phyloP scores from a whole-genome alignment of 257 asterid genomes.

The Solanum megistacrolobum region DNA sequence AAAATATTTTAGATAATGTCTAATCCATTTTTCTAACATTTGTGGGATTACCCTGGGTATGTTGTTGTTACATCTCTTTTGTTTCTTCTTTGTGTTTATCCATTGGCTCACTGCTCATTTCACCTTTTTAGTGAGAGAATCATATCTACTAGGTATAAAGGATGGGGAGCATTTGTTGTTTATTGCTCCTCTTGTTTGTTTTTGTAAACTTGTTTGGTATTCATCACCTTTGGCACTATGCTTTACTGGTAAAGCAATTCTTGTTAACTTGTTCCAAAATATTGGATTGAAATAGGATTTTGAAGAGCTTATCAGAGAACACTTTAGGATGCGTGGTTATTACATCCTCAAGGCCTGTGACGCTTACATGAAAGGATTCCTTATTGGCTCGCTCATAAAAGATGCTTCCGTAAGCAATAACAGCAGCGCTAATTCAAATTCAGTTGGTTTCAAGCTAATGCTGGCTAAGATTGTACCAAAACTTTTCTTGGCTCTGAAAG shows the following conservation, averaged over 20 bases:
- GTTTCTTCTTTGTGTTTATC: background rate
- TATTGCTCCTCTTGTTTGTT: background rate
- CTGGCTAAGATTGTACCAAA: slow-evolving; percentile 72
- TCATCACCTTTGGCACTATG: background rate
- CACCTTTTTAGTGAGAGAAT: background rate
- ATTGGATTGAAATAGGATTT: slow-evolving; percentile 49
- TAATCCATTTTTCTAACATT: background rate
- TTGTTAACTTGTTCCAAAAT: background rate
- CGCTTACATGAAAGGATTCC: slow-evolving; percentile 82
- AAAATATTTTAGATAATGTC: background rate
- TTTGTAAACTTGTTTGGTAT: background rate
- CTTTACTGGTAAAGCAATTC: background rate
- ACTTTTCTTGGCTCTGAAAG: slow-evolving; percentile 49
- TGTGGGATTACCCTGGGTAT: background rate
- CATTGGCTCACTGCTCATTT: background rate
- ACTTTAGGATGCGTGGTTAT: slow-evolving; percentile 72
- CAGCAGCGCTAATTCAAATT: slow-evolving; percentile 41
- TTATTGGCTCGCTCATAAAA: slow-evolving; percentile 70
- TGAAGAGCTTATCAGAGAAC: slow-evolving; percentile 66
- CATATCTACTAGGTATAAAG: background rate
- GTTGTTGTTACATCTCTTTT: background rate
- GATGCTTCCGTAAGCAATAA: slow-evolving; percentile 45
- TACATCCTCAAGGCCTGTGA: slow-evolving; percentile 92
- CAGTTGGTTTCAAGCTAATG: slow-evolving; percentile 95
- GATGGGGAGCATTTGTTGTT: background rate